Evolutionary conservation across 768 basidiomycete species (phyloP), one percentile per base, ranked within the genome.

Genomic region (Rhizopogon vesiculosus): DNA sequence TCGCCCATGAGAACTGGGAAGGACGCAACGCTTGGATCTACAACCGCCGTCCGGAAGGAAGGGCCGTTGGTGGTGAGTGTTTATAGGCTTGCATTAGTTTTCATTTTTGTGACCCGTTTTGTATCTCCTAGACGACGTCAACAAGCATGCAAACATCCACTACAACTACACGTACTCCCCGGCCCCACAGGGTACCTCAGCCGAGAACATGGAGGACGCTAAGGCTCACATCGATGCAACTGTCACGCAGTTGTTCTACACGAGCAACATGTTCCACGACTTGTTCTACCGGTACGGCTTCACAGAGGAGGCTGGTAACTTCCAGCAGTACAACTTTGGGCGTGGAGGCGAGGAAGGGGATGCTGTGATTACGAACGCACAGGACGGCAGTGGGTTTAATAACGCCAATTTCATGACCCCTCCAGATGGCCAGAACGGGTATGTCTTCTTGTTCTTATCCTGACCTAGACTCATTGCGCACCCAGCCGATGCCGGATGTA

Each of bases 241-340:
- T 8, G 73, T 97, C 49, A 80, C 95, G 0, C 93, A 96, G 68
- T 77, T 96, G 29, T 98, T 95, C 78, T 93, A 92, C 72, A 92
- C 90, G 31, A 74, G 75, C 62, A 93, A 93, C 73, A 69, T 88
- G 76, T 78, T 87, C 5, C 91, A 93, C 63, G 91, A 93, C 69
- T 73, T 92, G 50, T 90, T 83, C 75, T 93, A 93, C 68, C 80
- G 88, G 72, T 82, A 93, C 59, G 96, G 96, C 18, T 99, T 99
- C 71, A 89, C 90, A 65, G 95, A 98, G 70, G 77, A 78, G 8
- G 74, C 89, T 2, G 95, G 95, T 13, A 98, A 99, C 80, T 99
- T 98, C 87, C 96, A 99, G 72, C 92, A 94, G 64, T 82, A 91
- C 80, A 98, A 98, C 83, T 96, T 95, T 63, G 94, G 86, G 1